Evolutionary conservation across 495 filamentous ascomycete genomes (phyloP), one percentile per base, ranked within the genome.

Genomic region (Penicillium tannophilum): DNA sequence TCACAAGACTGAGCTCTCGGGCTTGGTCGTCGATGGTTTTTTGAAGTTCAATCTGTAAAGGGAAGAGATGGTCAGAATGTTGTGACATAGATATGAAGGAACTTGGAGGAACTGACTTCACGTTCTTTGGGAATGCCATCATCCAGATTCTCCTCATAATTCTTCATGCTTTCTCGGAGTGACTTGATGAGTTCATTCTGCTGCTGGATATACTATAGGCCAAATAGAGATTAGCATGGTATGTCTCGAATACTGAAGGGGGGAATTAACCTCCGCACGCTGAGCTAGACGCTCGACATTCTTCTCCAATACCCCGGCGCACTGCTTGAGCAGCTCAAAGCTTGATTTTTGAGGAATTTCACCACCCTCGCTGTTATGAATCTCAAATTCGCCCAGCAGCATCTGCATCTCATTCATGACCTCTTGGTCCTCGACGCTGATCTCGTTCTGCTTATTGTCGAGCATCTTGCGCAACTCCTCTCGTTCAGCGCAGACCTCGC

Each of bases 1-100:
- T 80, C 58, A 98, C 91, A 72, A 98, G 84, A 52, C 78, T 79
- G 61, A 92, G 90, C 74, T 98, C 94, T 56, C 89, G 86, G 17
- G 72, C 62, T 68, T 90, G 84, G 45, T 91, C 80, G 56, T 88
- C 88, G 63, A 88, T 87, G 59, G 85, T 86, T 55, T 79, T 75
- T 57, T 87, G 76, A 42, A 89, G 84, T 63, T 82, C 78, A 64
- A 82, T 75, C 65, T 84, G 59, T 5, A 17, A 5, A 2, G 47
- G 30, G 45, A 26, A 52, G 9, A 30, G 2, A 28, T 16, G 41
- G 39, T 43, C 16, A 52, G 52, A 43, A 44, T 46, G n/a, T 17
- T 31, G 24, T 28, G 6, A 12, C 5, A 17, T 33, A 4, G 16
- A 16, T 4, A 20, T 23, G 33, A 14, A 12, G 16, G 23, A 14